Evolutionary conservation across 768 basidiomycete species (phyloP).

Genomic region (Hygrocybe coccinea): DNA sequence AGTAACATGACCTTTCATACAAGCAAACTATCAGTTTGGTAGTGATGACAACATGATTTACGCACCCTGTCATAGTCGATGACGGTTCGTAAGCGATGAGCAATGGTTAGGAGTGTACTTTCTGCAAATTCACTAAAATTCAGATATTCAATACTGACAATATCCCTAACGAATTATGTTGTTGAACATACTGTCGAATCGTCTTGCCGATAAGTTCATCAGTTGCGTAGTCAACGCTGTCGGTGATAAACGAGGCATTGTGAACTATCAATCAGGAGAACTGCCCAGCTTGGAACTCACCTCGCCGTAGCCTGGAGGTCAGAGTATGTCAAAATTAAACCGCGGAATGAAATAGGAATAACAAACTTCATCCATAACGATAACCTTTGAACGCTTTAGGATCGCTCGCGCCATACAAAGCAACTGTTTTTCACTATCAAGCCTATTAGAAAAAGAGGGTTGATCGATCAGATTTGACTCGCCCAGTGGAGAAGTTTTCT

Average conservation of each 20-base stretch:
- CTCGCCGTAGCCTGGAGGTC: slow-evolving; percentile 59
- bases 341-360: neutral
- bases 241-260: neutral
- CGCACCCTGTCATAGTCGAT: slow-evolving; percentile 81
- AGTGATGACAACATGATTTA: slow-evolving; percentile 3
- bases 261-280: neutral
- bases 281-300: slow-evolving; percentile 23
- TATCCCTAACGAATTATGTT: neutral
- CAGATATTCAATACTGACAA: neutral
- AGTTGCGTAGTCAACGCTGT: slow-evolving; percentile 80
- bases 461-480: slow-evolving; percentile 13
- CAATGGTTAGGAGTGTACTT: slow-evolving; percentile 80
- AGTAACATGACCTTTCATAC: slow-evolving; percentile 61
- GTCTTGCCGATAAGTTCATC: slow-evolving; percentile 83
- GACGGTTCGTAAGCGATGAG: slow-evolving; percentile 71
- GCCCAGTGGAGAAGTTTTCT: slow-evolving; percentile 88
- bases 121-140: slow-evolving; percentile 62
- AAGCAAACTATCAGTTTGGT: neutral
- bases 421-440: slow-evolving; percentile 64
- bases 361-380: slow-evolving; percentile 81
- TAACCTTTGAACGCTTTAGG: slow-evolving; percentile 66
- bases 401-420: slow-evolving; percentile 87
- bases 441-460: slow-evolving; percentile 3
- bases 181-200: slow-evolving; percentile 60
- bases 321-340: slow-evolving; percentile 5